phyloP scores from a whole-genome alignment of 1,284 basidiomycete species.

The Boletus mariae region DNA sequence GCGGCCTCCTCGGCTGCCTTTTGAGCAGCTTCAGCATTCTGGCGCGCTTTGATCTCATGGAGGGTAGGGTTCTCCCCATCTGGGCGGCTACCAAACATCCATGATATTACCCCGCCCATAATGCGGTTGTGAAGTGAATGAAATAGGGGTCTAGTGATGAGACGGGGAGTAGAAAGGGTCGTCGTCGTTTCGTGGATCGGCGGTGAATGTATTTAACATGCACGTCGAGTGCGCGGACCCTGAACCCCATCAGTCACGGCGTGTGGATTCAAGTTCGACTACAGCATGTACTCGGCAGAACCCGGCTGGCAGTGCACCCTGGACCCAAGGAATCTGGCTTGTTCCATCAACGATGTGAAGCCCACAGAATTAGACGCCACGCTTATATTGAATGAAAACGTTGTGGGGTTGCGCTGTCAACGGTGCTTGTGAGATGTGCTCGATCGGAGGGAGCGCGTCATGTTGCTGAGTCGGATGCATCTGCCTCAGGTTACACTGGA shows the following conservation, averaged over 20 bases:
- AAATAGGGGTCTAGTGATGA: background rate
- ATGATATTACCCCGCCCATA: constrained; percentile 13
- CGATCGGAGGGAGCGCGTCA: background rate
- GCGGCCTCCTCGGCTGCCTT: constrained; percentile 10
- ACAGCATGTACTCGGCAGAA: background rate
- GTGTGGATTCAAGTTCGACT: background rate
- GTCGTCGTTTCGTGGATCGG: background rate
- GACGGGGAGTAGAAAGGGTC: background rate
- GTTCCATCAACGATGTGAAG: background rate
- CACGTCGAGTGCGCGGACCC: background rate
- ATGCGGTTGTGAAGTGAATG: background rate
- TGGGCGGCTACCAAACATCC: constrained; percentile 9
- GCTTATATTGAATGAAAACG: background rate
- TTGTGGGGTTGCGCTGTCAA: background rate
- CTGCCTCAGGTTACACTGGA: background rate
- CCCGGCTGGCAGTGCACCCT: background rate
- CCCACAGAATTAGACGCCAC: background rate
- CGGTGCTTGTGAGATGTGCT: background rate
- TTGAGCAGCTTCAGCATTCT: constrained; percentile 12
- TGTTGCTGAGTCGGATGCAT: background rate
- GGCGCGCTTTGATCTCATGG: constrained; percentile 13
- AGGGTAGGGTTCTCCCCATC: constrained; percentile 17
- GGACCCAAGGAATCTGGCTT: no score
- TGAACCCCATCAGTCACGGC: background rate
- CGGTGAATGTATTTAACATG: background rate